Percentiles rank a stretch among this genome's conserved stretches.
phyloP scores from a whole-genome alignment of 352 stramenopile species.

The Pythium dissimile region DNA sequence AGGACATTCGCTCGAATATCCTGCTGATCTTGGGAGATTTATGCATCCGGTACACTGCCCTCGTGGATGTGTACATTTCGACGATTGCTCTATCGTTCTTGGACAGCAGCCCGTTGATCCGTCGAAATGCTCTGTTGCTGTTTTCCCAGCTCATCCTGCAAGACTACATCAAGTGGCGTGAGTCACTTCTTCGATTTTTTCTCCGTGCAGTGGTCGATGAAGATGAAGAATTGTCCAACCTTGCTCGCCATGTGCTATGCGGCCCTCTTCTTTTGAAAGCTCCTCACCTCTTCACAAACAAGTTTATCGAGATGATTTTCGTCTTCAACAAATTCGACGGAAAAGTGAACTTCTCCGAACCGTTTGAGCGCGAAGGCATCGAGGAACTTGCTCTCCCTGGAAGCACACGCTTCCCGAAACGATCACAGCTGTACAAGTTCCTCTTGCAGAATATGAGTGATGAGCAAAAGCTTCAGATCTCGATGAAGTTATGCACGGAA shows the following conservation, averaged over 20 bases:
- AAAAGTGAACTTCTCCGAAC: constrained; percentile 58
- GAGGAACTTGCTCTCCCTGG: constrained; percentile 61
- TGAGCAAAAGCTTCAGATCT: constrained; percentile 96
- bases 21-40: constrained; percentile 96
- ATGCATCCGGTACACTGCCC: constrained; percentile 94
- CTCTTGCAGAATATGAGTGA: constrained; percentile 94
- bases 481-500: constrained; percentile 92
- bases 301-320: constrained; percentile 97
- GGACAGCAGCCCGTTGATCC: constrained; percentile 85
- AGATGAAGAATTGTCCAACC: constrained; percentile 88
- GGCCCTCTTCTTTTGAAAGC: constrained; percentile 90
- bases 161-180: constrained; percentile 98
- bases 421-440: constrained; percentile 92
- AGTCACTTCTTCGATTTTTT: constrained; percentile 95
- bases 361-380: constrained; percentile 63
- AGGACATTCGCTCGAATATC: constrained; percentile 95
- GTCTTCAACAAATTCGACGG: constrained; percentile 90
- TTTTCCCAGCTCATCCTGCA: constrained; percentile 96
- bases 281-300: constrained; percentile 93
- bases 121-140: constrained; percentile 93
- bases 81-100: constrained; percentile 90
- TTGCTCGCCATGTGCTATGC: constrained; percentile 93
- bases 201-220: constrained; percentile 93
- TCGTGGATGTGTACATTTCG: constrained; percentile 95
- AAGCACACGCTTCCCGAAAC: constrained; percentile 52